These are phyloP conservation scores for Lavandula angustifolia DNA, from an alignment of 257 asterid species.

Conservation along the genomic window DNA sequence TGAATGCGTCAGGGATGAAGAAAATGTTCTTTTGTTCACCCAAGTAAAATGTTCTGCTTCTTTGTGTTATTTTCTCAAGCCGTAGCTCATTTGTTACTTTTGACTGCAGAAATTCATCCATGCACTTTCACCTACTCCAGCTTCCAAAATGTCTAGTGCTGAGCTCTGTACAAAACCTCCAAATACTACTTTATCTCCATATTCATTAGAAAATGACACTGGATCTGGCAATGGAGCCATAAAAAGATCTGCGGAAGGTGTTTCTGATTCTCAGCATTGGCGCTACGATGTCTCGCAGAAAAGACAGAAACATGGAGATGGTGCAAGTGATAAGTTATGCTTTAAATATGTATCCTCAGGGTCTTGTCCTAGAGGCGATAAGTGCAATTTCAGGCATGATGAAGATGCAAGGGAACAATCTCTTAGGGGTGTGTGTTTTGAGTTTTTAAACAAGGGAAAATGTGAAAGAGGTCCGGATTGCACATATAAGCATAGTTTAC, in stretches of 20 bases:
- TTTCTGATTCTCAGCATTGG: slow-evolving; percentile 85
- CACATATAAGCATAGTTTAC: slow-evolving; percentile 77
- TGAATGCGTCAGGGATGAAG: slow-evolving; percentile 23
- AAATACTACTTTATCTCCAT: slow-evolving; percentile 78
- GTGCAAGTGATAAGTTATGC: slow-evolving; percentile 65
- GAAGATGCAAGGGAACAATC: slow-evolving; percentile 88
- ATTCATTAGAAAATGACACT: slow-evolving; percentile 43
- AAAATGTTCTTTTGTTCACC: neutral
- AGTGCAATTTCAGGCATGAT: slow-evolving; percentile 85
- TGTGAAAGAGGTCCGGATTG: slow-evolving; percentile 97
- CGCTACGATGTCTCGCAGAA: slow-evolving; percentile 82
- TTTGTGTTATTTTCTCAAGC: slow-evolving; percentile 17
- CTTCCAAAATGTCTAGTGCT: slow-evolving; percentile 73
- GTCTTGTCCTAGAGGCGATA: slow-evolving; percentile 85
- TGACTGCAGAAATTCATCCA: slow-evolving; percentile 84
- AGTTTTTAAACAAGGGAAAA: slow-evolving; percentile 89
- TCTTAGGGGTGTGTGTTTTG: slow-evolving; percentile 88
- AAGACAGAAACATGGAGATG: slow-evolving; percentile 80
- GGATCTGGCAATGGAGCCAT: slow-evolving; percentile 44
- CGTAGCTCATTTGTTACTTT: slow-evolving; percentile 21
- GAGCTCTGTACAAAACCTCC: slow-evolving; percentile 75
- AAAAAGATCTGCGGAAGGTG: slow-evolving; percentile 61
- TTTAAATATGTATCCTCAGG: slow-evolving; percentile 85
- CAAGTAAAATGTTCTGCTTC: slow-evolving; percentile 15
- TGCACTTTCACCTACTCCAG: slow-evolving; percentile 94